Evolutionary conservation across 1,284 basidiomycete species (phyloP), one percentile per base, ranked within the genome.

Genomic region (Kalmanozyma brasiliensis): DNA sequence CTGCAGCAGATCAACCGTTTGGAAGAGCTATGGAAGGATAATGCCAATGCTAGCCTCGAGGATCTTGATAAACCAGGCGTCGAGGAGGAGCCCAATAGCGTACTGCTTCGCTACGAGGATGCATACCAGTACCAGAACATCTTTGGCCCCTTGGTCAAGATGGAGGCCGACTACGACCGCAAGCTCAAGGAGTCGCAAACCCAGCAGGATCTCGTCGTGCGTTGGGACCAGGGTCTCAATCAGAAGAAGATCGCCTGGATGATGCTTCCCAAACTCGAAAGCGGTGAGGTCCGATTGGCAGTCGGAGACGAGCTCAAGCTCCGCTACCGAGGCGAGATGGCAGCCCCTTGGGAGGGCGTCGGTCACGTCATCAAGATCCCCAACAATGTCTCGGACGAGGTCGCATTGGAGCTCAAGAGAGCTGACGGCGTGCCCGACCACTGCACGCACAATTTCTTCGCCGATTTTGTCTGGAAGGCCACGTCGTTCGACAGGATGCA

Each of bases 71-170:
- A 96, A 78, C 93, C 94, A 1, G 92, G 73, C 19, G 71, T 74
- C 22, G 75, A 79, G 42, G 77, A 82, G 38, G 95, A 98, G 80
- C 94, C 95, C 14, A 92, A 95, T 82, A 88, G 91, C 1, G 92
- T 98, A 67, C 82, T 96, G 26, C 84, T 93, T 38, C 53, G 85
- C 30, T 98, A 98, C 83, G 95, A 98, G 82, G 96, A 98, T 81
- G 95, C 96, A 34, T 98, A 98, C 82, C 95, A 98, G 82, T 98
- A 99, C 82, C 95, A 98, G 84, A 98, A 98, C 82, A 98, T 98
- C 59, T 95, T 98, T 79, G 95, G 95, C 1, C 95, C 95, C 8
- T 87, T 99, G 36, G 95, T 99, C 82, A 98, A 98, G 85, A 98
- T 98, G 76, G 96, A 99, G 82, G 96, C 96, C 7, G 96, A 98